Conservation (phyloP, 1,139 yeast species). For the Nakaseomyces sp. region DNA sequence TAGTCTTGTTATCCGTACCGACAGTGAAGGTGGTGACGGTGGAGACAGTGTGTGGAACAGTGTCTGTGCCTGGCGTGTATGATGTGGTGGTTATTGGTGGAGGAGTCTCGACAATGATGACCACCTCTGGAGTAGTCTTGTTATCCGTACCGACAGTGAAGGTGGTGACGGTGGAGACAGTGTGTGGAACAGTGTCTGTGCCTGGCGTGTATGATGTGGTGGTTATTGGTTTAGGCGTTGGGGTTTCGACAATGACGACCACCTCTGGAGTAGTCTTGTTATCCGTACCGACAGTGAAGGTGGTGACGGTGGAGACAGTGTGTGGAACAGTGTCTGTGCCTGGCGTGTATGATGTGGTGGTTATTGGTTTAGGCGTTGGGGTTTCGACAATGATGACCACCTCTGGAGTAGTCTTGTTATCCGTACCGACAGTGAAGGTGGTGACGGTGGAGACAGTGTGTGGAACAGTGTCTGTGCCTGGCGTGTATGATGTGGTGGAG, state of each 20-base stretch:
- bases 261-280: background rate
- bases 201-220: background rate
- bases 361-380: background rate
- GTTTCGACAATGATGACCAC: background rate
- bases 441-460: background rate
- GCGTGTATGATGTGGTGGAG: background rate
- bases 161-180: background rate
- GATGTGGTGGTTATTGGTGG: background rate
- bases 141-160: background rate
- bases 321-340: background rate
- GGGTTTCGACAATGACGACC: background rate
- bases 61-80: background rate
- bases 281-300: conserved; percentile 1
- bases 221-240: background rate
- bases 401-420: background rate
- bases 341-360: background rate
- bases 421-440: conserved; percentile 1
- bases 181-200: background rate
- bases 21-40: background rate
- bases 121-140: background rate
- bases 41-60: background rate
- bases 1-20: background rate
- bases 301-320: background rate
- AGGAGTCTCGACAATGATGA: background rate
- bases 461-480: background rate